A percentile compares a stretch with the other conserved stretches of the same genome.
Conservation (phyloP, 768 basidiomycete genomes). For the Amanita rimosa region DNA sequence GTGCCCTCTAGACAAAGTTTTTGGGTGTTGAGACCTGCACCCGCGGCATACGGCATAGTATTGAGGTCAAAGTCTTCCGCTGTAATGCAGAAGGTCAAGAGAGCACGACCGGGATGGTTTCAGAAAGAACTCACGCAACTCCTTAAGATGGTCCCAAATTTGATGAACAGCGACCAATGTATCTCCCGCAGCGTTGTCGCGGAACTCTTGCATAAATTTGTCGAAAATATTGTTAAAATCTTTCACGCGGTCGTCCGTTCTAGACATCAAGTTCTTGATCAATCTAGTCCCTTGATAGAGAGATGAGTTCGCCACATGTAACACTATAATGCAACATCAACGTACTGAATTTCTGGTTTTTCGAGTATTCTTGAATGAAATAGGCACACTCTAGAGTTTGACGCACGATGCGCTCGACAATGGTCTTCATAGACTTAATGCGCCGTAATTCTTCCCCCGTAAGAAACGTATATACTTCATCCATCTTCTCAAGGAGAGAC, state of each 20-base stretch:
- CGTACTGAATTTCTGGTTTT: background rate
- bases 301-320: background rate
- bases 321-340: background rate
- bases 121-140: background rate
- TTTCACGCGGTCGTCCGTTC: background rate
- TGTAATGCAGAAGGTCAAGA: background rate
- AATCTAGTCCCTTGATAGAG: background rate
- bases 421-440: background rate
- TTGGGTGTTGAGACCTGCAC: background rate
- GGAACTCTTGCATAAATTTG: background rate
- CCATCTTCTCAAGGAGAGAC: background rate
- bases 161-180: background rate
- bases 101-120: background rate
- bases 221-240: background rate
- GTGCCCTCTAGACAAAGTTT: slow-evolving; percentile 15
- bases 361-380: background rate
- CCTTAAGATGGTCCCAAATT: background rate
- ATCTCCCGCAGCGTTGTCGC: background rate
- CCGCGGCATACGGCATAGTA: background rate
- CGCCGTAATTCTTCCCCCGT: background rate
- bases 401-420: background rate
- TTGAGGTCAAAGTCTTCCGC: background rate
- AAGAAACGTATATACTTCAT: background rate
- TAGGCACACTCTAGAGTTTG: background rate
- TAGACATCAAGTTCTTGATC: background rate